A percentile compares a stretch with the other conserved stretches of the same genome.
Conservation (phyloP, 495 filamentous ascomycete genomes). For the Penicillium samsonianum region DNA sequence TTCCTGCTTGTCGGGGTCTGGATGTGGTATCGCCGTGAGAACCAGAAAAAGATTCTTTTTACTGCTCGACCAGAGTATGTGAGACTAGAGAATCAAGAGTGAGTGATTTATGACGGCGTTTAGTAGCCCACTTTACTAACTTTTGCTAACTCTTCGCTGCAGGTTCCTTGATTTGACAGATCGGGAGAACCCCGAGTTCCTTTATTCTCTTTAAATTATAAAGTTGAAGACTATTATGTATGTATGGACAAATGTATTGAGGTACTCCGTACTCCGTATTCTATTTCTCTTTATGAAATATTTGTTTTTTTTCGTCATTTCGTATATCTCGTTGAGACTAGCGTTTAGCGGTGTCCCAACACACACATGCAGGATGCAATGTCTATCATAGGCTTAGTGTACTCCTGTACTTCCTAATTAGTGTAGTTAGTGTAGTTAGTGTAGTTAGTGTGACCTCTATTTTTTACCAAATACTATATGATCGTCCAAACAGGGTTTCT, state of each 20-base stretch:
- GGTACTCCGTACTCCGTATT: too few species aligned
- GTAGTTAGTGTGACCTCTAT: neutral
- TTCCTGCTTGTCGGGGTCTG: slow-evolving; percentile 61
- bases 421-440: too few species aligned
- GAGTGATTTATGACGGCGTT: slow-evolving; percentile 15
- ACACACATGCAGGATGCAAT: neutral
- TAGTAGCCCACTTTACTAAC: slow-evolving; percentile 8
- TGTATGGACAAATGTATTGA: too few species aligned
- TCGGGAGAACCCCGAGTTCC: slow-evolving; percentile 44
- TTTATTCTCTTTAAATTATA: slow-evolving; percentile 32
- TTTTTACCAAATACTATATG: neutral
- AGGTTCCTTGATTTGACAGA: slow-evolving; percentile 61
- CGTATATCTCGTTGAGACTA: slow-evolving; percentile 7
- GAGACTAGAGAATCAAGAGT: slow-evolving; percentile 69
- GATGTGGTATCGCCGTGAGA: slow-evolving; percentile 61
- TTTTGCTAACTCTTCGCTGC: neutral
- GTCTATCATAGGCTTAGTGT: slow-evolving; percentile 1
- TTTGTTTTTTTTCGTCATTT: neutral
- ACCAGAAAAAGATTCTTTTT: slow-evolving; percentile 59
- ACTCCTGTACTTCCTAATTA: too few species aligned
- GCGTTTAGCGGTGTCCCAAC: slow-evolving; percentile 6
- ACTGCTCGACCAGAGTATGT: slow-evolving; percentile 58
- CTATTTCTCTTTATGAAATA: too few species aligned
- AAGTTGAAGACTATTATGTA: neutral
- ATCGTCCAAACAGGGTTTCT: neutral